Base-by-base conservation (phyloP, 176 grass and related monocot genomes). In the Hsuehochloa calcarea region DNA sequence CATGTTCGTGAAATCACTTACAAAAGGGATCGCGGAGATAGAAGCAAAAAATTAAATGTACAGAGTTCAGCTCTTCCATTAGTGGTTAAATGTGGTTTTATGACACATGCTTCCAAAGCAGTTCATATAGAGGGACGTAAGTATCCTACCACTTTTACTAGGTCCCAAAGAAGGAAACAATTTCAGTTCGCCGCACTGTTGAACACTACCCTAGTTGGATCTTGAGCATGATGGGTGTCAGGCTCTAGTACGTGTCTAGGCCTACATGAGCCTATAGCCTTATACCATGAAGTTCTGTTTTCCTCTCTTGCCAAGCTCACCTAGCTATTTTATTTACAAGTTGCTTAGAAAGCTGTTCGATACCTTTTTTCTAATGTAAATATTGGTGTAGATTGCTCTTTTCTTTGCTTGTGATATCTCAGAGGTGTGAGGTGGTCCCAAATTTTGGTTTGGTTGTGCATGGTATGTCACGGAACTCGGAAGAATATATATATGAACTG, bases 401-500 rank as follows among this genome's bases (percentile, higher is more conserved):
- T 59, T 17, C 15, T 70, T 81, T 68, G 56, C 23, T 29, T 29
- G 29, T 29, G 29, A 29, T 29, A 29, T 29, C 0, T 29, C n/a
- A n/a, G n/a, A n/a, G n/a, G n/a, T 29, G 29, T 29, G 29, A 29
- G 0, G 38, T 3, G 38, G 38, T 39, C 38, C 38, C 38, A 39
- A 39, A 39, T 39, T 40, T 4, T 7, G 39, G 6, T 56, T 79
- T 56, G 11, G 20, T 67, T 66, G 35, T 85, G 50, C 82, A 85
- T 56, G 65, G 4, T 62, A 4, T 64, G 52, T 35, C 51, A 58
- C 38, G 8, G 27, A 56, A 82, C 51, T 47, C 38, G 8, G 27
- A 56, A 82, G 58, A 54, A 80, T 70, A 64, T 50, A 75, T 82
- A 70, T 37, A 75, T 68, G 16, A 41, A 69, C 13, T 52, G 5